Evolutionary conservation across 192 early-diverging fungal genomes (phyloP), one percentile per base, ranked within the genome.

Genomic region (Rhizophagus clarus): DNA sequence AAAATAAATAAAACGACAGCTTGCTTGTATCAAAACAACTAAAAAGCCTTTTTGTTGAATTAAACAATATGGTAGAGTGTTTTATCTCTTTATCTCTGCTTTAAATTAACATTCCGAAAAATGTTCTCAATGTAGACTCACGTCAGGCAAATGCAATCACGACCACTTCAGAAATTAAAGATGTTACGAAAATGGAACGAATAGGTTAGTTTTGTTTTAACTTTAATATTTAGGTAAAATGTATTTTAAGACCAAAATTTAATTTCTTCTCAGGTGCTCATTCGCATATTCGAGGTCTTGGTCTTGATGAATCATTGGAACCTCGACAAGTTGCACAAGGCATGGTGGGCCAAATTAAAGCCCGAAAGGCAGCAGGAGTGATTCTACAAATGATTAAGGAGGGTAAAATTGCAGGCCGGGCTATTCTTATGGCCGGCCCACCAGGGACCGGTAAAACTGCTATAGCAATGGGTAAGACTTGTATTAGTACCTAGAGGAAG

Each of bases 391-490:
- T 99, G 88, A 98, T 99, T 79, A 95, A 98, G 86, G 95, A 98
- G 69, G 98, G 98, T 12, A 96, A 97, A 82, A 98, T 97, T 84
- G 96, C 97, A 37, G 98, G 98, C 63, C 91, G 98, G 12, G 96
- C 98, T 12, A 93, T 99, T 51, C 87, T 99, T 79, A 98, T 99
- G 93, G 98, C 98, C 32, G 98, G 98, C 24, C 94, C 96, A n/a
- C 98, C 98, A 6, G 96, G 96, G 62, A 98, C 98, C 6, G 98
- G 98, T 81, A 99, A 99, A 89, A 99, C 98, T 1, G 98, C 98
- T 37, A 98, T 99, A 85, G 98, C 98, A 12, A 98, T 98, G 97
- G 98, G 96, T 90, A 86, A 72, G 84, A 64, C 32, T 76, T 4
- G 11, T 26, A 29, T 67, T 67, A 40, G 8, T 0, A 40, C 37